Evolutionary conservation across 1,139 yeast genomes (phyloP).

Genomic region (Suhomyces terraborum): DNA sequence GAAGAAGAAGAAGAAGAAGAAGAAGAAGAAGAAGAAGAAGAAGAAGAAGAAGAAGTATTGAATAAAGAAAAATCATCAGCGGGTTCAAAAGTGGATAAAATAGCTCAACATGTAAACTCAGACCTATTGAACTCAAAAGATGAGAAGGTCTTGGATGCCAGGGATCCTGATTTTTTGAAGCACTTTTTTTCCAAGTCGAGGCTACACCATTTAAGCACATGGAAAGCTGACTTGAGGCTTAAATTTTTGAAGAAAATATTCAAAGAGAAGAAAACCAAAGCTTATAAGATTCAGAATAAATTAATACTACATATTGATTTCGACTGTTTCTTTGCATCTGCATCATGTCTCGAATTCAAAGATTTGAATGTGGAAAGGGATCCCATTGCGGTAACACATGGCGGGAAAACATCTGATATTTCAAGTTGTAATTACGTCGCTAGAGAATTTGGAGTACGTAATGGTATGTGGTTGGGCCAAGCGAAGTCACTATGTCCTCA

Average conservation of each 20-base stretch:
- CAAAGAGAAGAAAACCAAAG: constrained; percentile 13
- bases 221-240: constrained; percentile 78
- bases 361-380: constrained; percentile 54
- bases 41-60: constrained; percentile 3
- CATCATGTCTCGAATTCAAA: constrained; percentile 63
- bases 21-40: constrained; percentile 6
- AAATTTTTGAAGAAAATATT: constrained; percentile 53
- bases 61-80: background rate
- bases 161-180: constrained; percentile 71
- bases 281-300: constrained; percentile 14
- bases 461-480: constrained; percentile 85
- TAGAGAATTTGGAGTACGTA: constrained; percentile 66
- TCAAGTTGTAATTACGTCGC: constrained; percentile 93
- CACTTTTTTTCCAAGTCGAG: constrained; percentile 80
- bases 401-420: constrained; percentile 69
- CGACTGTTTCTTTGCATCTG: constrained; percentile 92
- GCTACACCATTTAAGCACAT: constrained; percentile 80
- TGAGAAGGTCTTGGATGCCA: constrained; percentile 52
- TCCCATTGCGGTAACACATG: constrained; percentile 88
- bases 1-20: background rate
- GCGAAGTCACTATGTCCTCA: constrained; percentile 70
- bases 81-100: background rate
- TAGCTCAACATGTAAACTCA: too few species aligned
- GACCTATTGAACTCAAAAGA: constrained; percentile 10
- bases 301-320: constrained; percentile 81